Base-by-base conservation (phyloP, 306 rosid genomes). In the Luffa acutangula region DNA sequence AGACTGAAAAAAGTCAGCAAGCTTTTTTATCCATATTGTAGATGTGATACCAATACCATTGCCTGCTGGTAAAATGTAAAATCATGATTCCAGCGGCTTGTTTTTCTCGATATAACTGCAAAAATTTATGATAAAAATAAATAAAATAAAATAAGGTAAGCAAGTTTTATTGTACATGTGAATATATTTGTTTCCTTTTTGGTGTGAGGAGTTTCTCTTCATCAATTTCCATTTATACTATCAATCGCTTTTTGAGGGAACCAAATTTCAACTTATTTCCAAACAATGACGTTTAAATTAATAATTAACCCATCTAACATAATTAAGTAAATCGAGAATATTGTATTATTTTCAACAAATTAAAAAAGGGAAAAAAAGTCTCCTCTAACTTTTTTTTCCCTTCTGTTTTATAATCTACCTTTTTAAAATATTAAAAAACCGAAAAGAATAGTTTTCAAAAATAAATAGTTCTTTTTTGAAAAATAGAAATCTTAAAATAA, bases 51-150 rank as follows among this genome's bases (percentile, higher is more conserved):
- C 48, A 65, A 64, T 37, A 65, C 72, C 14, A 65, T 15, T 37
- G 25, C 48, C 72, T 37, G 72, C 48, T 65, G 72, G 72, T 65
- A 65, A 65, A 65, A 65, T 65, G 72, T 65, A 65, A 65, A 65
- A 65, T 65, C 72, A 65, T 0, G 13, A 36, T 5, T 65, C 25
- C 48, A 65, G 21, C 42, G 8, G 21, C 45, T 34, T 34, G 10
- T 63, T 63, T 14, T 2, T 12, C 1, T 12, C 34, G 20, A 34
- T 63, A 60, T 12, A 31, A 60, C 9, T 10, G 13, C 2, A 11
- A 12, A 31, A 4, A 2, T 9, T 11, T 31, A 4, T 3, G 0
- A 21, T 3, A 9, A 21, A 54, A 20, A 54, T 54, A 53, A 17
- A 54, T 2, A 17, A 4, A 54, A 15, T 18, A 18, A 6, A 25